Base-by-base conservation (phyloP, 805 yeast species). In the Cyberlindnera americana region DNA sequence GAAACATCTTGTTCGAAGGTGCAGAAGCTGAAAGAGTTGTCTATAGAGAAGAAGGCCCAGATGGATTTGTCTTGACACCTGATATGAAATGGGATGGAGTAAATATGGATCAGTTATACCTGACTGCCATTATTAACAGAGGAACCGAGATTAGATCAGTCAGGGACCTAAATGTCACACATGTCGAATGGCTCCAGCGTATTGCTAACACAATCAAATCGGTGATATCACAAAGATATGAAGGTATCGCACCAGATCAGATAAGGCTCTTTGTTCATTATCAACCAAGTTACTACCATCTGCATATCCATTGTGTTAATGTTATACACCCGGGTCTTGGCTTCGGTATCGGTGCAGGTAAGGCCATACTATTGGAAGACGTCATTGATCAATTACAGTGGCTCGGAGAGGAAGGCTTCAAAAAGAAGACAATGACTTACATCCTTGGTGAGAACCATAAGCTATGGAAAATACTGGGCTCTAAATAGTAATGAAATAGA, bases 71-170 rank as follows among this genome's bases (percentile, higher is more conserved):
- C 5, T 62, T 93, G 33, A 67, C 90, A 29, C 98, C 98, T 0
- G 97, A 91, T 61, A 86, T 91, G 95, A 90, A 90, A 59, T 93
- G 99, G 99, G 96, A 91, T 58, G 80, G 84, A 4, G 65, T 70
- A 35, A 77, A 78, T 21, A 49, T 82, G 56, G 86, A 78, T 19
- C 62, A 91, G 4, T 64, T 93, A 40, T 89, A 93, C 57, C 64
- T 91, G 49, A 81, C 86, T 37, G 83, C 85, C 8, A 81, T 91
- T 43, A 90, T 83, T 4, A 75, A 74, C 46, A 67, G 91, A 39
- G 45, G 45, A 3, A 68, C 65, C 1, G 89, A 84, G 48, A 73
- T 91, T 12, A 66, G 81, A 2, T 78, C 91, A 1, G 54, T 93
- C 2, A 73, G 98, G 52, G 97, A 90, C 54, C 65, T 93, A 47